Base-by-base conservation (phyloP, 495 filamentous ascomycete species). In the Penicillium samsonianum region DNA sequence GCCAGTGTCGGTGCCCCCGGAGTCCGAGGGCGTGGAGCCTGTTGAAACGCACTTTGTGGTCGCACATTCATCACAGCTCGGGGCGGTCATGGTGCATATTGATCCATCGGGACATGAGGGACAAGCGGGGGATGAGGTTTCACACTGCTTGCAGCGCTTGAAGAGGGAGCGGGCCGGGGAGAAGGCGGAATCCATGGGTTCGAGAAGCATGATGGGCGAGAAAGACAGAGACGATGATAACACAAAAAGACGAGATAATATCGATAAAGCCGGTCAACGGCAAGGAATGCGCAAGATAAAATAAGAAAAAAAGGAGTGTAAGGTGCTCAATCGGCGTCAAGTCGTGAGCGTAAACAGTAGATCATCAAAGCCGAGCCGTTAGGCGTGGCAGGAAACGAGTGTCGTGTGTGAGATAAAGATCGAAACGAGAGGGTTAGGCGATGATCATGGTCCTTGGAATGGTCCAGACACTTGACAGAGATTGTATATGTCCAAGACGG, bases 1-100 rank as follows among this genome's bases (percentile, higher is more conserved):
- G 37, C 90, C 90, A 1, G 87, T 80, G 56, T 90, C 88, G 19
- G 86, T 82, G 4, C 84, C 79, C 12, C 74, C 67, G 10, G 53
- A 45, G 49, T 44, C 53, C 22, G 62, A 53, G 42, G 63, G 14
- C 55, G 58, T 50, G 37, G 67, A 59, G 26, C 61, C 65, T 17
- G 65, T 60, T 8, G 69, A 60, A 55, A 79, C 81, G 71, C 90
- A 94, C 28, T 74, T 66, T 3, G 82, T 86, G 38, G 75, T 78
- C 0, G 85, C 78, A 63, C 88, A 91, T 38, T 57, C 35, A 26
- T 79, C 65, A 70, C 88, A 91, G 14, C 75, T 77, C 37, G 74
- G 72, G 20, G 73, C 73, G 49, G 79, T 77, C 64, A 86, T 79
- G 5, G 80, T 78, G 74, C 87, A 90, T 31, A 77, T 72, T 51